Conservation (phyloP, 768 basidiomycete genomes). For the Pleurotus ostreatus region DNA sequence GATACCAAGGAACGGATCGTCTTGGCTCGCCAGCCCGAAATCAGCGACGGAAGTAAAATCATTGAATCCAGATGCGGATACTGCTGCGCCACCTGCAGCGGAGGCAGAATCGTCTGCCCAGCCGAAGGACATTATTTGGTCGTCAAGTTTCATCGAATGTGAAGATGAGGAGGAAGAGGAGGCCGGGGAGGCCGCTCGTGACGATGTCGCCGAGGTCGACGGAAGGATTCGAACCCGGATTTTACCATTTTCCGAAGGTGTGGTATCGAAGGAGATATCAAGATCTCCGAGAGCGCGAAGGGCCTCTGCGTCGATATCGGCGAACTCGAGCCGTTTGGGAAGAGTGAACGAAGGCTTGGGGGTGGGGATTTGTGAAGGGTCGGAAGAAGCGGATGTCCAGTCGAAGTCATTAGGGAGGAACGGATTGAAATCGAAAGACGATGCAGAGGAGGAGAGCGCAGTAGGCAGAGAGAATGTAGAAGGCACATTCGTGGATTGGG, state of each 20-base stretch:
- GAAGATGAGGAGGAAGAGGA: slow-evolving; percentile 3
- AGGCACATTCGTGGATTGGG: slow-evolving; percentile 45
- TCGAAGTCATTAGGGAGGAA: slow-evolving; percentile 51
- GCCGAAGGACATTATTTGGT: neutral
- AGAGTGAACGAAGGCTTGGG: slow-evolving; percentile 25
- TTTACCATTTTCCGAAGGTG: slow-evolving; percentile 60
- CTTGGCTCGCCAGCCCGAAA: slow-evolving; percentile 23
- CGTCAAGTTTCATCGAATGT: slow-evolving; percentile 12
- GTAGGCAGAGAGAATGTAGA: slow-evolving; percentile 54
- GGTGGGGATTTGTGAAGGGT: slow-evolving; percentile 13
- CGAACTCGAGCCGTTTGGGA: slow-evolving; percentile 51
- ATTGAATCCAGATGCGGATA: slow-evolving; percentile 17
- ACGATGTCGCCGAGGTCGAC: slow-evolving; percentile 39
- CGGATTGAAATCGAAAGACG: slow-evolving; percentile 44
- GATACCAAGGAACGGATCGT: slow-evolving; percentile 59
- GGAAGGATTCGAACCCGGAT: slow-evolving; percentile 73
- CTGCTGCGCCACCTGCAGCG: neutral
- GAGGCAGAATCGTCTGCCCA: neutral
- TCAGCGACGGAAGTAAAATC: slow-evolving; percentile 19
- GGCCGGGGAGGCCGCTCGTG: slow-evolving; percentile 32
- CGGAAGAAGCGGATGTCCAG: slow-evolving; percentile 35
- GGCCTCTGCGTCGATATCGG: slow-evolving; percentile 45
- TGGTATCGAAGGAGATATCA: slow-evolving; percentile 71
- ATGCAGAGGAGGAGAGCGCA: slow-evolving; percentile 34
- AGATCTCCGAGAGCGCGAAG: slow-evolving; percentile 50